Evolutionary conservation across 345 rosid genomes (phyloP).

Genomic region (Aquilaria yunnanensis): DNA sequence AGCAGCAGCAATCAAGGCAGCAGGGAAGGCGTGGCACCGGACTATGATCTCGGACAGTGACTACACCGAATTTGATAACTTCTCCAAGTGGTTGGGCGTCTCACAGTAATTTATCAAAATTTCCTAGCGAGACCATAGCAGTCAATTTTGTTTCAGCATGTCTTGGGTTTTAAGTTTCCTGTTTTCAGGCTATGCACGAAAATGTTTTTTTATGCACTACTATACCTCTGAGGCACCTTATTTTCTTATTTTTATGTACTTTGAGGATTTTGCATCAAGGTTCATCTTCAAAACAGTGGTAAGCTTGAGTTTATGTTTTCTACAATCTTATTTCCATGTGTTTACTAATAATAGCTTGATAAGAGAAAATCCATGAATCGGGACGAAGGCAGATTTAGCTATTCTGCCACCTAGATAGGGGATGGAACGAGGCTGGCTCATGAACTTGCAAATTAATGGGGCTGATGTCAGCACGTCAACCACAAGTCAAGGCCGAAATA

Average conservation of each 20-base stretch:
- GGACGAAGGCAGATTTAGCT: no score
- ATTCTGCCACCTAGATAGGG: no score
- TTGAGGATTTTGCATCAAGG: no score
- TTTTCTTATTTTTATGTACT: not conserved
- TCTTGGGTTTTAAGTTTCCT: not conserved
- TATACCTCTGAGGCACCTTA: not conserved
- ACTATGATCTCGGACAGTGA: constrained; percentile 95
- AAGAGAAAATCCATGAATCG: no score
- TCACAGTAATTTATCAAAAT: constrained; percentile 40
- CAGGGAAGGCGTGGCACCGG: constrained; percentile 91
- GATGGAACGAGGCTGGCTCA: no score
- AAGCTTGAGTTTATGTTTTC: no score
- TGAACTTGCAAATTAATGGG: no score
- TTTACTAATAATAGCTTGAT: no score
- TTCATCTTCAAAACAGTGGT: no score
- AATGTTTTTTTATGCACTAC: not conserved
- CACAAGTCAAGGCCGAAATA: no score
- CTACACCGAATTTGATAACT: constrained; percentile 79
- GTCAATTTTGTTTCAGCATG: constrained; percentile 8
- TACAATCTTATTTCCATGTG: no score
- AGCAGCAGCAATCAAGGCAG: constrained; percentile 57
- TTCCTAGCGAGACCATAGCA: not conserved
- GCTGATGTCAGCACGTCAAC: no score
- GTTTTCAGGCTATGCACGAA: not conserved
- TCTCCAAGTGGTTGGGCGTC: constrained; percentile 82